A percentile compares a stretch with the other conserved stretches of the same genome.
phyloP scores from a whole-genome alignment of 768 basidiomycete species.

The Hebeloma cylindrosporum region DNA sequence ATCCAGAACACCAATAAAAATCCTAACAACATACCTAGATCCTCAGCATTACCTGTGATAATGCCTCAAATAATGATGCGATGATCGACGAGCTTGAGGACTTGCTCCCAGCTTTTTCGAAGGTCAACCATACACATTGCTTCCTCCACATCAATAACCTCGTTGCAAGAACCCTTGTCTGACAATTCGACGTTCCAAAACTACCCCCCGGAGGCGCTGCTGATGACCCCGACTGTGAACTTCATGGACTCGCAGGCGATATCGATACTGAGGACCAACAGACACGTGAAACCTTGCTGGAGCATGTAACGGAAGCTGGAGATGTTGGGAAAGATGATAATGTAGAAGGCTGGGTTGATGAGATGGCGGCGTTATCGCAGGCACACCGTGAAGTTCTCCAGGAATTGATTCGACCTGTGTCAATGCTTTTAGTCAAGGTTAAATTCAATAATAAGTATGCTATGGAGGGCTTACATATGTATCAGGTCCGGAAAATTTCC shows the following conservation, averaged over 20 bases:
- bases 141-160: constrained; percentile 42
- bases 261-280: constrained; percentile 11
- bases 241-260: constrained; percentile 11
- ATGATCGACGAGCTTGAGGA: constrained; percentile 31
- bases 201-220: not conserved
- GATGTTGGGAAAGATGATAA: constrained; percentile 20
- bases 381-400: constrained; percentile 14
- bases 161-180: constrained; percentile 30
- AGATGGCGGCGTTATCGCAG: constrained; percentile 14
- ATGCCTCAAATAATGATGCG: constrained; percentile 32
- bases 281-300: not conserved
- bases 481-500: constrained; percentile 24
- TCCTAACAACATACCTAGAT: constrained; percentile 18
- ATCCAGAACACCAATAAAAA: not conserved
- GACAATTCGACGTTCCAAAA: constrained; percentile 33
- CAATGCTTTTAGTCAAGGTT: constrained; percentile 34
- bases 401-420: constrained; percentile 18
- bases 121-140: constrained; percentile 29
- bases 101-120: constrained; percentile 17
- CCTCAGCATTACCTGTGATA: constrained; percentile 30
- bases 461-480: constrained; percentile 14
- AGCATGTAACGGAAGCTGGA: constrained; percentile 5
- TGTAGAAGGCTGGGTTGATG: constrained; percentile 25
- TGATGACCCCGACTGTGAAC: constrained; percentile 2
- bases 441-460: too few relatives aligned